phyloP scores from a whole-genome alignment of 2,329 filamentous ascomycete species.

The Akanthomyces uredinophilus region DNA sequence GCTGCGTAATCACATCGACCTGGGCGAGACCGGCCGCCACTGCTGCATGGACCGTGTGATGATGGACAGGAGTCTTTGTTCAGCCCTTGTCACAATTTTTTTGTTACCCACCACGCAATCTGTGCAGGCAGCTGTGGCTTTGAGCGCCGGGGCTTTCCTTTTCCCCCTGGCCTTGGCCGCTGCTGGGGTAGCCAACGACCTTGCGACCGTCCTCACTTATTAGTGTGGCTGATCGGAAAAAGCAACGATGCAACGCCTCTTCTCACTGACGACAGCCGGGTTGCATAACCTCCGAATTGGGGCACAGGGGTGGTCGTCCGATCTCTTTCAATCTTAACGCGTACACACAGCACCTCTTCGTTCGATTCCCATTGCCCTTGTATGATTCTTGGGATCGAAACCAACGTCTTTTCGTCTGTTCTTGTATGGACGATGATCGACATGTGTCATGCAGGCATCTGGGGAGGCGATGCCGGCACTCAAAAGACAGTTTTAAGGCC shows the following conservation, averaged over 20 bases:
- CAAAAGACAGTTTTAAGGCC: neutral
- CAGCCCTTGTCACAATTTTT: neutral
- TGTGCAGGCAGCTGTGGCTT: neutral
- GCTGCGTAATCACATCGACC: neutral
- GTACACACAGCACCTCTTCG: neutral
- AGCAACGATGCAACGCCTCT: neutral
- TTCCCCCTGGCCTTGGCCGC: neutral
- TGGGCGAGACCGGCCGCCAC: neutral
- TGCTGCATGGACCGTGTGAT: neutral
- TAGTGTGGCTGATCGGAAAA: neutral
- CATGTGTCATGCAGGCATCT: neutral
- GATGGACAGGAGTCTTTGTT: neutral
- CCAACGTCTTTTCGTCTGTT: neutral
- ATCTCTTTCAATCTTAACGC: neutral
- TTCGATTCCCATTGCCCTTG: conserved; percentile 4
- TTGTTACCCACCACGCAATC: neutral
- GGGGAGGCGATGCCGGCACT: neutral
- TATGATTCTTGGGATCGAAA: neutral
- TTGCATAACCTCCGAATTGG: neutral
- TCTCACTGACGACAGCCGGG: neutral
- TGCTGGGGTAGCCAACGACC: neutral
- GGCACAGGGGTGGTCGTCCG: neutral
- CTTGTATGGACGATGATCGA: too few species aligned
- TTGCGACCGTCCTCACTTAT: neutral
- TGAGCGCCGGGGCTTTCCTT: neutral